These are phyloP conservation scores for Yamadazyma dushanensis DNA, from an alignment of 1,139 yeast genomes.

Conservation along the genomic window DNA sequence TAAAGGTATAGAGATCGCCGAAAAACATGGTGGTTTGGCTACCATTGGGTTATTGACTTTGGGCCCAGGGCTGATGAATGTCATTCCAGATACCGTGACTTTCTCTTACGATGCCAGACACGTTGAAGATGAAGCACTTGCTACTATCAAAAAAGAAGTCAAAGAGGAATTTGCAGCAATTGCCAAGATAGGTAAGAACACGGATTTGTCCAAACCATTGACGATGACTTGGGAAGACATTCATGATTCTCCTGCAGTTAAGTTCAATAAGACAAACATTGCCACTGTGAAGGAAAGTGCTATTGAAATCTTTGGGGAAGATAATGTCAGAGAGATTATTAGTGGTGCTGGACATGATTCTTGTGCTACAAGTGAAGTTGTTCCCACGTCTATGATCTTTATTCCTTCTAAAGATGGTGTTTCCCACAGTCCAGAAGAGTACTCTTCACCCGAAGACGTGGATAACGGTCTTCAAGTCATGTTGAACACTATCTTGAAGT, in stretches of 20 bases:
- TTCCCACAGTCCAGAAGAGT: slow-evolving; percentile 68
- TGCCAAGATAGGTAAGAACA: slow-evolving; percentile 8
- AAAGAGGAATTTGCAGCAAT: slow-evolving; percentile 31
- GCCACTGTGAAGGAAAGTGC: slow-evolving; percentile 55
- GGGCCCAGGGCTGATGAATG: slow-evolving; percentile 63
- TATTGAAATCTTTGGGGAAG: slow-evolving; percentile 44
- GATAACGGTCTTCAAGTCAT: slow-evolving; percentile 60
- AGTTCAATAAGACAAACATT: slow-evolving; percentile 52
- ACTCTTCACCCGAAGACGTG: slow-evolving; percentile 60
- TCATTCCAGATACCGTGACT: slow-evolving; percentile 59
- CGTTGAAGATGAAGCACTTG: slow-evolving; percentile 46
- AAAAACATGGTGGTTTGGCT: slow-evolving; percentile 50
- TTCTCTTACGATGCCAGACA: slow-evolving; percentile 64
- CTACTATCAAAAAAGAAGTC: slow-evolving; percentile 13
- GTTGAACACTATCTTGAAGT: slow-evolving; percentile 57
- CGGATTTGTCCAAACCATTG: neutral
- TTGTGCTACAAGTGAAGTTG: slow-evolving; percentile 53
- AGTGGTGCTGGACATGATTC: slow-evolving; percentile 80
- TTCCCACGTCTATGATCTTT: slow-evolving; percentile 75
- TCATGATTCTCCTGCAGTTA: slow-evolving; percentile 51
- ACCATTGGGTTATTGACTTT: slow-evolving; percentile 59
- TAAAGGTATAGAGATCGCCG: slow-evolving; percentile 57
- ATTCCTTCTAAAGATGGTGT: slow-evolving; percentile 73
- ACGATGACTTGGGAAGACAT: neutral
- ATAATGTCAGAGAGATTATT: slow-evolving; percentile 44